phyloP scores from a whole-genome alignment of 305 asterid species.

The Fraxinus paxiana region DNA sequence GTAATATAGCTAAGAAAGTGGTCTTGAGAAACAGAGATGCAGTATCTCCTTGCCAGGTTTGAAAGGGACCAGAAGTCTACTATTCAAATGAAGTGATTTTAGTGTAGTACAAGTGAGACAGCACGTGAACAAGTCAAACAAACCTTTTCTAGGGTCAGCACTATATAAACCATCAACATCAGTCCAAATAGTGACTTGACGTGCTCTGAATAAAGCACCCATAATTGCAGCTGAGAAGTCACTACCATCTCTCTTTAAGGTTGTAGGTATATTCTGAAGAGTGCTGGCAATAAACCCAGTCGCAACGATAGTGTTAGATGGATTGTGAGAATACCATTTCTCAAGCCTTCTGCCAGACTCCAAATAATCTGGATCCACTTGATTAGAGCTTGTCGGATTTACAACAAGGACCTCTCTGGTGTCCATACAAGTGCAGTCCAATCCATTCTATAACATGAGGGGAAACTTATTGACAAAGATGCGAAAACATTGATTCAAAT shows the following conservation, averaged over 20 bases:
- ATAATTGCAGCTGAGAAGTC: constrained; percentile 98
- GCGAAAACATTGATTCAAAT: background rate
- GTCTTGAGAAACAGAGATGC: constrained; percentile 4
- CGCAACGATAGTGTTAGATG: constrained; percentile 67
- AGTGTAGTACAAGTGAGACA: constrained; percentile 3
- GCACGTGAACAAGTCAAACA: constrained; percentile 17
- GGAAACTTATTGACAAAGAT: constrained; percentile 3
- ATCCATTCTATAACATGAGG: constrained; percentile 57
- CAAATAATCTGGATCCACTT: constrained; percentile 85
- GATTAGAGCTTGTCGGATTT: constrained; percentile 75
- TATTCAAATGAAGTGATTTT: background rate
- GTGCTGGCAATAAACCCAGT: constrained; percentile 94
- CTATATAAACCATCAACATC: constrained; percentile 94
- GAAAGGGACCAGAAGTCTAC: background rate
- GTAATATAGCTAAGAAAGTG: background rate
- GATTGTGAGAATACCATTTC: constrained; percentile 71
- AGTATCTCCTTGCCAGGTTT: background rate
- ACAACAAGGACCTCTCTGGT: constrained; percentile 90
- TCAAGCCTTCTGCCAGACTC: constrained; percentile 69
- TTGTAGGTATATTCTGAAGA: constrained; percentile 80
- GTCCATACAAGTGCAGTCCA: constrained; percentile 80
- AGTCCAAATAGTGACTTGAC: constrained; percentile 95
- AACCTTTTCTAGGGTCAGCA: constrained; percentile 98
- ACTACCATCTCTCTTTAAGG: constrained; percentile 96
- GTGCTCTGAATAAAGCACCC: constrained; percentile 84